A percentile compares a stretch with the other conserved stretches of the same genome.
Conservation (phyloP, 2,329 filamentous ascomycete species). For the Pezicula radicicola region DNA sequence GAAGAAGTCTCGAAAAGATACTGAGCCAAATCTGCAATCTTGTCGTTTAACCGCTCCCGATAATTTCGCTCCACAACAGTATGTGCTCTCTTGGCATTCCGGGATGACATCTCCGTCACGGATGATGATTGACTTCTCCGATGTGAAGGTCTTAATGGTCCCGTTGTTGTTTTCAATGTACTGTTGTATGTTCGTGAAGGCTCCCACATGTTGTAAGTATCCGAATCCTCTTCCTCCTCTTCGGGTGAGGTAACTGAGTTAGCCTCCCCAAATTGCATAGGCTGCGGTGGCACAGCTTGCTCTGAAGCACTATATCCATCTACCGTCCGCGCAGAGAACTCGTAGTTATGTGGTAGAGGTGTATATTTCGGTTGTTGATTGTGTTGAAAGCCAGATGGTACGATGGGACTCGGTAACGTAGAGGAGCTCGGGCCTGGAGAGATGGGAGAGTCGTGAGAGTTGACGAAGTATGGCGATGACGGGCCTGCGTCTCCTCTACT, state of each 20-base stretch:
- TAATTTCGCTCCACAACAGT: conserved; percentile 21
- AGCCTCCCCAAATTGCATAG: neutral
- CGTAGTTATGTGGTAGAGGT: too few relatives aligned
- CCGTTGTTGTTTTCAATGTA: neutral
- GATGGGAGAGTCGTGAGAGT: neutral
- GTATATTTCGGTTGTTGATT: too few relatives aligned
- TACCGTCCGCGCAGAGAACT: too few relatives aligned
- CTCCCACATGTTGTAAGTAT: conserved; percentile 4
- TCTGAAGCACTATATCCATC: too few relatives aligned
- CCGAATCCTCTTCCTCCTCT: conserved; percentile 9
- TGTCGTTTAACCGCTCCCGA: conserved; percentile 20
- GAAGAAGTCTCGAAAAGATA: conserved; percentile 20
- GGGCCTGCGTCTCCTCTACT: neutral
- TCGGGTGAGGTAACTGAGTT: neutral
- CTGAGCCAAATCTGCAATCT: conserved; percentile 16
- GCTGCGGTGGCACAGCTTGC: too few relatives aligned
- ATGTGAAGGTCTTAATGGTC: neutral
- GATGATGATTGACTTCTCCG: conserved; percentile 3
- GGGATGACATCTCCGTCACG: conserved; percentile 4
- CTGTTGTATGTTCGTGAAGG: neutral
- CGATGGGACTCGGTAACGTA: too few relatives aligned
- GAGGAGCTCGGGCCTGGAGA: neutral
- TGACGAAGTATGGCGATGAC: conserved; percentile 1
- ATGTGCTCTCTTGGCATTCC: conserved; percentile 16
- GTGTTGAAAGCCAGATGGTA: too few relatives aligned